Percentiles rank a stretch among this genome's conserved stretches.
Conservation (phyloP, 164 flowering plant genomes). For the Brasenia schreberi region DNA sequence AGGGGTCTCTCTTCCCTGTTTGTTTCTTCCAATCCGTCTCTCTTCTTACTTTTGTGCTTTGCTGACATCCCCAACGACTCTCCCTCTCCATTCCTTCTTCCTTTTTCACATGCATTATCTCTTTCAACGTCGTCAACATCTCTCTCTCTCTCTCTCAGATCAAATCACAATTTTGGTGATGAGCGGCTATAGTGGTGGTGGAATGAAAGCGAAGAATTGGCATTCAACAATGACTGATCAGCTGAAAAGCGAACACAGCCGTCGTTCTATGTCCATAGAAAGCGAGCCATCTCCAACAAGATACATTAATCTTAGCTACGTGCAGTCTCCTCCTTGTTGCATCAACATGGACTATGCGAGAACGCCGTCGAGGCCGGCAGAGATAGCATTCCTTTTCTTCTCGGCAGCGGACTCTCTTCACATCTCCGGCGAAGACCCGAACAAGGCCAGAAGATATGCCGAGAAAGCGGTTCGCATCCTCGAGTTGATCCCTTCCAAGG, state of each 20-base stretch:
- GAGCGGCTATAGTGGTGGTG: not conserved
- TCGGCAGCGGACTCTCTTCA: slow-evolving; percentile 1
- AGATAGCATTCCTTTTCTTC: slow-evolving; percentile 2
- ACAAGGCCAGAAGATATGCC: slow-evolving; percentile 1
- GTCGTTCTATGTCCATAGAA: not conserved
- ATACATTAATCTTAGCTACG: not conserved
- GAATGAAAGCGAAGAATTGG: not conserved
- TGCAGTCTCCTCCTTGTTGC: not conserved
- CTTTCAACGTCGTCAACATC: not conserved
- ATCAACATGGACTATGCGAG: not conserved
- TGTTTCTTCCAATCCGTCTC: not conserved
- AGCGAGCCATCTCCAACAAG: not conserved
- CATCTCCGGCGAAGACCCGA: slow-evolving; percentile 2
- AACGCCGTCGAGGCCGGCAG: not conserved
- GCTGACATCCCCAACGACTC: not conserved
- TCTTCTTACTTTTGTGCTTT: not conserved
- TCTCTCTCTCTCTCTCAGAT: not conserved
- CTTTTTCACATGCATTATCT: not conserved
- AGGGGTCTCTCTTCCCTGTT: not conserved
- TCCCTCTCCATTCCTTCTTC: not conserved
- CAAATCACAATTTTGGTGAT: not conserved
- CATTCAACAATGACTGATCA: not conserved
- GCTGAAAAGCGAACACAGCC: not conserved
- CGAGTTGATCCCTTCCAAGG: not conserved
- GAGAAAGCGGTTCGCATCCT: not conserved